Evolutionary conservation across 108 stramenopile species (phyloP).

Genomic region (Discostella pseudostelligera): DNA sequence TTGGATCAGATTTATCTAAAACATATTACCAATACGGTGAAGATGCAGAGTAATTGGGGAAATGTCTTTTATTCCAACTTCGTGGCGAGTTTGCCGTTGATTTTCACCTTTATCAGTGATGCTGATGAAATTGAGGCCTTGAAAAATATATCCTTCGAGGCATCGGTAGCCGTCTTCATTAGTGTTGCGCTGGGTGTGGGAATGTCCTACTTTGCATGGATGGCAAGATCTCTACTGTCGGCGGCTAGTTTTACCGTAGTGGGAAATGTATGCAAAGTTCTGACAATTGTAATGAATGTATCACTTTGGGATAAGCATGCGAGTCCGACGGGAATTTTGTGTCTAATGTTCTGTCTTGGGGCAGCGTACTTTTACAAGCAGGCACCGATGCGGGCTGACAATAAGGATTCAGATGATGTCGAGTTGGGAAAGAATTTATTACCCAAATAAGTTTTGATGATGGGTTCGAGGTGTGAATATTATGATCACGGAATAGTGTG

Average conservation of each 20-base stretch:
- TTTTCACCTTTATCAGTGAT: constrained; percentile 47
- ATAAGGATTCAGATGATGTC: constrained; percentile 41
- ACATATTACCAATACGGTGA: constrained; percentile 66
- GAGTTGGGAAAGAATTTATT: constrained; percentile 18
- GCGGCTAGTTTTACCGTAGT: constrained; percentile 69
- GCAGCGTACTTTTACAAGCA: constrained; percentile 66
- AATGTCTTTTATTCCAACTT: constrained; percentile 70
- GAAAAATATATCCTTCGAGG: constrained; percentile 32
- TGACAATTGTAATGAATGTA: constrained; percentile 60
- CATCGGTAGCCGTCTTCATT: constrained; percentile 39
- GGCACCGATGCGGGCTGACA: constrained; percentile 51
- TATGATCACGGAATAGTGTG: too few relatives aligned
- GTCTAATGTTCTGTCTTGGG: constrained; percentile 52
- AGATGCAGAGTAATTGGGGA: constrained; percentile 71
- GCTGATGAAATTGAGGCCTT: constrained; percentile 43
- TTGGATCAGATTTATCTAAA: constrained; percentile 71
- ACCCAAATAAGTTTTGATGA: constrained; percentile 22
- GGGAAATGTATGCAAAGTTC: constrained; percentile 64
- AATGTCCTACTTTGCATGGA: constrained; percentile 72
- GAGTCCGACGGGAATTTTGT: constrained; percentile 45
- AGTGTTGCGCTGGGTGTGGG: constrained; percentile 55
- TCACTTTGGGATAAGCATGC: constrained; percentile 67
- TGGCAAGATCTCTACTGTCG: constrained; percentile 50
- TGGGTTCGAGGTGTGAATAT: not conserved
- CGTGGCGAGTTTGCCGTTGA: constrained; percentile 51